Conservation (phyloP, 495 filamentous ascomycete genomes). For the Penicillium psychrofluorescens region DNA sequence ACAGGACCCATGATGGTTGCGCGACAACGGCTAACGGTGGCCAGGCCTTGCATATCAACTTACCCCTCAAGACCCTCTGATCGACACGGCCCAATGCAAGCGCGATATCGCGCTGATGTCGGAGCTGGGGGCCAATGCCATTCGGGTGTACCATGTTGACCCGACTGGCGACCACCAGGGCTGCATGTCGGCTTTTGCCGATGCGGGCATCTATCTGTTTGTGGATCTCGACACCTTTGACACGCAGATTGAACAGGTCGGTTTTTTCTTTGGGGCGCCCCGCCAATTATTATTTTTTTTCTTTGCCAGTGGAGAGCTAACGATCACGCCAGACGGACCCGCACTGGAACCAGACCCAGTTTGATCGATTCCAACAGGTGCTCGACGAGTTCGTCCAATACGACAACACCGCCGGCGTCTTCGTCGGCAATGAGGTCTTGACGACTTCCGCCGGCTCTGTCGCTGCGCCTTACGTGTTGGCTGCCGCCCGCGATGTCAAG, state of each 20-base stretch:
- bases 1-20: not conserved
- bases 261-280: constrained; percentile 16
- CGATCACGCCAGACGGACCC: constrained; percentile 16
- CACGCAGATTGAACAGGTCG: constrained; percentile 67
- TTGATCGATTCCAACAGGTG: constrained; percentile 58
- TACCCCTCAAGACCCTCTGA: constrained; percentile 62
- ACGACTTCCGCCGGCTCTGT: constrained; percentile 44
- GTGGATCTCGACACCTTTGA: constrained; percentile 81
- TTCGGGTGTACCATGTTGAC: constrained; percentile 87
- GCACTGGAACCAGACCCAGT: constrained; percentile 64
- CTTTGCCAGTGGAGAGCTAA: no score
- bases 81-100: constrained; percentile 67
- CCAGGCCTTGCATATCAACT: constrained; percentile 68
- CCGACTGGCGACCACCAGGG: constrained; percentile 60
- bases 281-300: constrained; percentile 1
- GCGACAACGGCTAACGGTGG: not conserved
- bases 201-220: constrained; percentile 72
- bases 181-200: constrained; percentile 62
- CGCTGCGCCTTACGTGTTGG: constrained; percentile 76
- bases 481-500: constrained; percentile 75
- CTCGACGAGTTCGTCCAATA: constrained; percentile 74
- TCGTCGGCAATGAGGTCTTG: constrained; percentile 84
- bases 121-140: constrained; percentile 71
- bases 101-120: constrained; percentile 75
- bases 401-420: constrained; percentile 74